phyloP scores from a whole-genome alignment of 108 stramenopile genomes.

The Ochromonas danica region DNA sequence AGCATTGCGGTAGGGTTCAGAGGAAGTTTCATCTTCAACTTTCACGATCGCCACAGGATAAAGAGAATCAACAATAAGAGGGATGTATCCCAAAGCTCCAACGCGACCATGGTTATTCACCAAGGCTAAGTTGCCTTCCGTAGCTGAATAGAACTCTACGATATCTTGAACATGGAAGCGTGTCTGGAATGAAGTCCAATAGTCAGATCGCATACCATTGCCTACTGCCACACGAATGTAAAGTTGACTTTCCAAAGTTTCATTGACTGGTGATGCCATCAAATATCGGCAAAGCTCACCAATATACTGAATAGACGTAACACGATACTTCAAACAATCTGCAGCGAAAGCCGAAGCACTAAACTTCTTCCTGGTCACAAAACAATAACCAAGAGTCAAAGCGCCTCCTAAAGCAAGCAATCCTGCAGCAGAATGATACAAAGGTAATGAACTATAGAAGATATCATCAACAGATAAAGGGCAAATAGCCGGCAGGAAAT shows the following conservation, averaged over 20 bases:
- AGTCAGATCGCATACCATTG: conserved; percentile 61
- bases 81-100: conserved; percentile 58
- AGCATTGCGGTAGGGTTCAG: conserved; percentile 39
- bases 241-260: conserved; percentile 30
- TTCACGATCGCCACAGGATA: conserved; percentile 36
- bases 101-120: conserved; percentile 29
- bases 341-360: conserved; percentile 44
- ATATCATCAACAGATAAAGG: conserved; percentile 23
- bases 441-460: conserved; percentile 57
- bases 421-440: conserved; percentile 60
- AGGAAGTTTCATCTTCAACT: conserved; percentile 41
- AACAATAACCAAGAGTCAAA: conserved; percentile 34
- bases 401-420: conserved; percentile 42
- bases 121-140: conserved; percentile 54
- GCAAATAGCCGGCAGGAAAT: neutral
- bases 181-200: conserved; percentile 53
- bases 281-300: conserved; percentile 61
- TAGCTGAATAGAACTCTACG: conserved; percentile 61
- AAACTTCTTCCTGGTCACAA: conserved; percentile 56
- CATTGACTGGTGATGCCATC: neutral
- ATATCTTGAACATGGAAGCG: conserved; percentile 48
- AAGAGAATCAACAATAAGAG: conserved; percentile 30
- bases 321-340: conserved; percentile 45
- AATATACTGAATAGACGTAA: conserved; percentile 60
- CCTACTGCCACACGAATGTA: conserved; percentile 55